Percentiles rank a stretch among this genome's conserved stretches.
Conservation (phyloP, 2,329 filamentous ascomycete genomes). For the Fusarium equiseti region DNA sequence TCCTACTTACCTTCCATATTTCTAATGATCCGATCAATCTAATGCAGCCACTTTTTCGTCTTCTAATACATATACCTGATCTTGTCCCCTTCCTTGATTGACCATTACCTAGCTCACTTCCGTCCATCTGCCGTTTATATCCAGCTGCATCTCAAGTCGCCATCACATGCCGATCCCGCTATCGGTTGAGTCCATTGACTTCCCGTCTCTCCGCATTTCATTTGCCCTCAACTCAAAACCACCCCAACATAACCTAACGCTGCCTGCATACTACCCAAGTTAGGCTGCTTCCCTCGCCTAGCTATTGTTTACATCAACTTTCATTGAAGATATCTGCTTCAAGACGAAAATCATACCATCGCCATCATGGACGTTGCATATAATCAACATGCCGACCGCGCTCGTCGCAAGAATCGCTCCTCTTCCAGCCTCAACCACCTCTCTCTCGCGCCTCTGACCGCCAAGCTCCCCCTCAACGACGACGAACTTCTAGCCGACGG, state of each 20-base stretch:
- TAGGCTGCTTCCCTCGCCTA: conserved; percentile 6
- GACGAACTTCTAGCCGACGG: conserved; percentile 59
- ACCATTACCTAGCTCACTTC: conserved; percentile 15
- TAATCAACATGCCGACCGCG: conserved; percentile 69
- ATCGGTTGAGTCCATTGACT: conserved; percentile 28
- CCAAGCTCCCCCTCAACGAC: conserved; percentile 69
- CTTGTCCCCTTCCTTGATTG: conserved; percentile 17
- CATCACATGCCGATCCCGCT: conserved; percentile 44
- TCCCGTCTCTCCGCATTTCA: conserved; percentile 39
- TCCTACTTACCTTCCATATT: neutral
- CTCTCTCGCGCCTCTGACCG: conserved; percentile 73
- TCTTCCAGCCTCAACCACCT: conserved; percentile 70
- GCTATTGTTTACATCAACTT: conserved; percentile 6
- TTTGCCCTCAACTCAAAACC: conserved; percentile 28
- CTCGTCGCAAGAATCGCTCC: conserved; percentile 69
- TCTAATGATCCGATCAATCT: conserved; percentile 2
- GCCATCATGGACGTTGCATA: conserved; percentile 68
- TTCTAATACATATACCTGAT: conserved; percentile 19
- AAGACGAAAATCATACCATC: neutral
- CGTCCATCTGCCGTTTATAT: conserved; percentile 6
- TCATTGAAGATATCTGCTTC: neutral
- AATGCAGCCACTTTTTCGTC: conserved; percentile 8
- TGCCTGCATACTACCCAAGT: neutral
- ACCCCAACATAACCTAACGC: conserved; percentile 12
- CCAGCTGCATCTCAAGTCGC: conserved; percentile 11